A percentile compares a stretch with the other conserved stretches of the same genome.
Conservation (phyloP, 768 basidiomycete species). For the Asterophora parasitica region DNA sequence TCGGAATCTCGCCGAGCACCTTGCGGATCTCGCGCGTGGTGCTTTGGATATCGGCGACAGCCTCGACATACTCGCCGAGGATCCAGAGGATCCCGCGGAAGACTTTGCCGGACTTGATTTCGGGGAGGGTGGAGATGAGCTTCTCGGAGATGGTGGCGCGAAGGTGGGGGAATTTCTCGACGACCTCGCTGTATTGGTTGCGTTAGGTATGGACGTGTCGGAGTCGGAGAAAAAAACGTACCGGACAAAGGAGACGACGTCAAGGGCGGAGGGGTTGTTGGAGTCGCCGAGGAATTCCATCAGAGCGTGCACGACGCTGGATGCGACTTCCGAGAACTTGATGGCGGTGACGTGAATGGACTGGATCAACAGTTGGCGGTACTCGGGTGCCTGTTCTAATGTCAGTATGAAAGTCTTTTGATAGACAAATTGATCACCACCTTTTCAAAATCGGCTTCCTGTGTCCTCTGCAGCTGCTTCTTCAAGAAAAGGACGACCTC, state of each 20-base stretch:
- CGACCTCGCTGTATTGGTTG: slow-evolving; percentile 65
- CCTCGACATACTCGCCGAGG: slow-evolving; percentile 89
- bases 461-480: slow-evolving; percentile 93
- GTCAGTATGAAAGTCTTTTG: background rate
- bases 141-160: slow-evolving; percentile 81
- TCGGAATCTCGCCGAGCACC: slow-evolving; percentile 95
- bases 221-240: slow-evolving; percentile 15
- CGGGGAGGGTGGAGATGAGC: slow-evolving; percentile 71
- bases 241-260: slow-evolving; percentile 77
- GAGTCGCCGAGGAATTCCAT: slow-evolving; percentile 95
- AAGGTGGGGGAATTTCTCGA: slow-evolving; percentile 92
- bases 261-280: slow-evolving; percentile 91
- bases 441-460: slow-evolving; percentile 92
- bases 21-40: slow-evolving; percentile 77
- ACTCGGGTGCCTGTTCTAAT: slow-evolving; percentile 74
- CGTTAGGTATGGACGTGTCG: background rate
- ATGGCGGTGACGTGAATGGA: slow-evolving; percentile 96
- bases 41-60: slow-evolving; percentile 58
- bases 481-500: slow-evolving; percentile 95
- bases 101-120: slow-evolving; percentile 95
- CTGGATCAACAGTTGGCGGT: slow-evolving; percentile 93
- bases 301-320: slow-evolving; percentile 87
- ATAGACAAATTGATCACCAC: slow-evolving; percentile 29
- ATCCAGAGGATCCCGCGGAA: slow-evolving; percentile 98
- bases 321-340: slow-evolving; percentile 95